Conservation (phyloP, 2,329 filamentous ascomycete genomes). For the Cercospora canescens region DNA sequence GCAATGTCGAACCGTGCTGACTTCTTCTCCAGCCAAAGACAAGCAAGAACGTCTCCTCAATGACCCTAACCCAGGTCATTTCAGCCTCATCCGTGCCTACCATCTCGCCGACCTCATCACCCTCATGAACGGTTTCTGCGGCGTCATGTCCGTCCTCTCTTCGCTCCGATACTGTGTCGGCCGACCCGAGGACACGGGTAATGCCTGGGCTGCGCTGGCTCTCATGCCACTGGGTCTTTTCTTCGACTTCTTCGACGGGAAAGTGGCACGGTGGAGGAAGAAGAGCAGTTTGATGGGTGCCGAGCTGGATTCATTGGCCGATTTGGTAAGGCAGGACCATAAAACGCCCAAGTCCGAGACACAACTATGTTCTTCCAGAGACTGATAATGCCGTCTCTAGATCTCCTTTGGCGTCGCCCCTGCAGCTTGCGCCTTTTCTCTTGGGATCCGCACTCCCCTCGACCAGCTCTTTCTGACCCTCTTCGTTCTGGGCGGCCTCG, state of each 20-base stretch:
- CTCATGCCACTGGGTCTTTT: constrained; percentile 93
- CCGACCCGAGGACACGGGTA: constrained; percentile 57
- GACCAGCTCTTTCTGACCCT: constrained; percentile 82
- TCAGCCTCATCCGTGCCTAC: constrained; percentile 60
- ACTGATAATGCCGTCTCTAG: constrained; percentile 47
- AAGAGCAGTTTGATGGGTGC: constrained; percentile 98
- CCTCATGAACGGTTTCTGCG: constrained; percentile 83
- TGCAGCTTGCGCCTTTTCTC: constrained; percentile 80
- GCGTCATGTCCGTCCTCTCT: constrained; percentile 93
- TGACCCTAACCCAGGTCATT: constrained; percentile 67
- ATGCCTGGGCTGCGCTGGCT: constrained; percentile 78
- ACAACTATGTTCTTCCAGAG: neutral
- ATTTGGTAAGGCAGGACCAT: constrained; percentile 62
- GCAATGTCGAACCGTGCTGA: neutral
- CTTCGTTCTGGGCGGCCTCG: constrained; percentile 93
- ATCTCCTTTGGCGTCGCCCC: constrained; percentile 95
- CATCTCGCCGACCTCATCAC: constrained; percentile 81
- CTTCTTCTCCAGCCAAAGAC: constrained; percentile 56
- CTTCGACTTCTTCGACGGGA: constrained; percentile 98
- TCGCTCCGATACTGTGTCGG: constrained; percentile 90
- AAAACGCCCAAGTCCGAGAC: neutral
- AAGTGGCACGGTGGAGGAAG: constrained; percentile 91
- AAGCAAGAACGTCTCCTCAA: constrained; percentile 76
- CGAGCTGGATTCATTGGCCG: constrained; percentile 92
- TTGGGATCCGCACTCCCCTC: constrained; percentile 79